Evolutionary conservation across 305 asterid genomes (phyloP).

Genomic region (Ajuga reptans): DNA sequence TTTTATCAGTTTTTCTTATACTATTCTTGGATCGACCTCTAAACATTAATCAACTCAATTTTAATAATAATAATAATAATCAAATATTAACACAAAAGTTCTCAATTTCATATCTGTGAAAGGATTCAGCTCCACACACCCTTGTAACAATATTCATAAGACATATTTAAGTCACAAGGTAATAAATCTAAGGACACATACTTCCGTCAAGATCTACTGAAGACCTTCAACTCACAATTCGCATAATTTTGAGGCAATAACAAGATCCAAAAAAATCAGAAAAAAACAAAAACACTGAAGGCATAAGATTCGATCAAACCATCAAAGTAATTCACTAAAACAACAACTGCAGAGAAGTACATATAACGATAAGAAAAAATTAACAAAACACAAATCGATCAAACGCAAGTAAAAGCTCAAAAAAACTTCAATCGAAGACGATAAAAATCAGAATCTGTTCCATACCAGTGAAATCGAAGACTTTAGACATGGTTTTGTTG

Average conservation of each 20-base stretch:
- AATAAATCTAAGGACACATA: not conserved
- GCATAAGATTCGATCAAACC: constrained; percentile 16
- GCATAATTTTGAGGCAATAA: not conserved
- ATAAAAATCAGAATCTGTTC: constrained; percentile 18
- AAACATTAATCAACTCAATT: not conserved
- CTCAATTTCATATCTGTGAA: not conserved
- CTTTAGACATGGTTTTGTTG: constrained; percentile 53
- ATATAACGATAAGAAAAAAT: not conserved
- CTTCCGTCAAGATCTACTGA: not conserved
- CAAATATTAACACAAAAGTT: not conserved
- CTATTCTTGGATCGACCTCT: not conserved
- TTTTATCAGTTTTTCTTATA: not conserved
- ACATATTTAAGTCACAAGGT: not conserved
- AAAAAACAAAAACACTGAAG: not conserved
- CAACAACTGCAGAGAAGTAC: not conserved
- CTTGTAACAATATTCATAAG: not conserved
- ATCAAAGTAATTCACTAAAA: constrained; percentile 8
- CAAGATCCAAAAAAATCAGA: constrained; percentile 11
- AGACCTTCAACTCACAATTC: not conserved
- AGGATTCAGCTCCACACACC: not conserved
- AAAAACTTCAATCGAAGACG: constrained; percentile 19
- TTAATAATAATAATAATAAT: not conserved
- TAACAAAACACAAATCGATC: not conserved
- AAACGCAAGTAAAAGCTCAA: not conserved
- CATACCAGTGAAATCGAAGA: constrained; percentile 69